Percentiles rank a stretch among this genome's conserved stretches.
phyloP scores from a whole-genome alignment of 306 rosid genomes.

The Trifolium fragiferum region DNA sequence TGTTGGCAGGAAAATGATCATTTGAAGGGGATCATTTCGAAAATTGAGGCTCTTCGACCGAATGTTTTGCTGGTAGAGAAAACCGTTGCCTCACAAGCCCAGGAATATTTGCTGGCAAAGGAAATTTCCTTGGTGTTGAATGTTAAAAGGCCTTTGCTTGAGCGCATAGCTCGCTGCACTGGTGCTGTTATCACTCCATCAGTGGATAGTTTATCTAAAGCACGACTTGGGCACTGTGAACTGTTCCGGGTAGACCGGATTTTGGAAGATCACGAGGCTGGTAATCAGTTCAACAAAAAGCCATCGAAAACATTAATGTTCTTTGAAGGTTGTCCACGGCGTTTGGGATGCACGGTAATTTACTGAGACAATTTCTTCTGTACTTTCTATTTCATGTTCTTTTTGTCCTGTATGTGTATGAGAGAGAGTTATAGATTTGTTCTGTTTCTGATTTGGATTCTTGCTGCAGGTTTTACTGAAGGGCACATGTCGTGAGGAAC shows the following conservation, averaged over 20 bases:
- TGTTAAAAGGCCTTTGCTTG: slow-evolving; percentile 88
- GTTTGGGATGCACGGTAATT: slow-evolving; percentile 94
- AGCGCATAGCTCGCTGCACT: slow-evolving; percentile 90
- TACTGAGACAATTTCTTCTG: slow-evolving; percentile 22
- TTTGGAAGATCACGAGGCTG: slow-evolving; percentile 70
- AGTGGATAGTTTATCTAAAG: slow-evolving; percentile 65
- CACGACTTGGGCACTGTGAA: slow-evolving; percentile 89
- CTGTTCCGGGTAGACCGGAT: slow-evolving; percentile 79
- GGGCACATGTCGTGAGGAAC: slow-evolving; percentile 76
- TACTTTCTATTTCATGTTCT: slow-evolving; percentile 13
- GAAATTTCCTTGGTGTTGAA: slow-evolving; percentile 96
- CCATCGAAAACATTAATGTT: slow-evolving; percentile 91
- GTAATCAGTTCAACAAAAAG: slow-evolving; percentile 71
- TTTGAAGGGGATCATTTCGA: slow-evolving; percentile 76
- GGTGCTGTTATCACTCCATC: slow-evolving; percentile 85
- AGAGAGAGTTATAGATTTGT: slow-evolving; percentile 23
- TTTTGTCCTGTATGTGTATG: background rate
- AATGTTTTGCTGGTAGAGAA: slow-evolving; percentile 96
- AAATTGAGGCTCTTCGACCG: slow-evolving; percentile 85
- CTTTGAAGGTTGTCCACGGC: slow-evolving; percentile 97
- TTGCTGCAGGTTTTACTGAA: slow-evolving; percentile 79
- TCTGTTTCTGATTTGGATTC: slow-evolving; percentile 48
- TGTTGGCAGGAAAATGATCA: slow-evolving; percentile 88
- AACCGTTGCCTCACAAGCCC: slow-evolving; percentile 87
- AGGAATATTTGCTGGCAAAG: slow-evolving; percentile 76